Conservation (phyloP, 2,329 filamentous ascomycete genomes). For the Microdochium bolleyi region DNA sequence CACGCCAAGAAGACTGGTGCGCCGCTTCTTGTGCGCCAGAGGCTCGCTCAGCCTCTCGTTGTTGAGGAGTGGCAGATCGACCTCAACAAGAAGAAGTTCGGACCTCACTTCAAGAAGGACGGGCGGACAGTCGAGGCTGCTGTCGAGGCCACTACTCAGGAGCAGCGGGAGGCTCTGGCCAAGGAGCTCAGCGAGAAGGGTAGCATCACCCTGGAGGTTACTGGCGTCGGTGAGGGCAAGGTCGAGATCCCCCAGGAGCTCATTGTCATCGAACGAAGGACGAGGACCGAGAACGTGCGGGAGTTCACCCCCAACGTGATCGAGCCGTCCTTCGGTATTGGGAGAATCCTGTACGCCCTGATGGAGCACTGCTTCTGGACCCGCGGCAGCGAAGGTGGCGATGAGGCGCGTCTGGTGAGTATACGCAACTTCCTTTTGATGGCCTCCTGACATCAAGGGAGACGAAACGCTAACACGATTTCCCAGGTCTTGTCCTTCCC, state of each 20-base stretch:
- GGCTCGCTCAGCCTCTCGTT: conserved; percentile 65
- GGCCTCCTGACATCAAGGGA: not conserved
- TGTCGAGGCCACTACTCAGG: conserved; percentile 68
- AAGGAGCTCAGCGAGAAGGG: conserved; percentile 65
- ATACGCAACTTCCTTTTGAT: conserved; percentile 1
- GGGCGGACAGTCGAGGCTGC: conserved; percentile 78
- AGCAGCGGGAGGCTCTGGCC: conserved; percentile 71
- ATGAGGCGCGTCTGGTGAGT: conserved; percentile 82
- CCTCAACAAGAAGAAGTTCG: conserved; percentile 91
- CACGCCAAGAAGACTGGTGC: conserved; percentile 90
- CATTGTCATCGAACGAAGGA: conserved; percentile 76
- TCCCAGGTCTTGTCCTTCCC: conserved; percentile 63
- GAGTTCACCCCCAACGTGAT: conserved; percentile 96
- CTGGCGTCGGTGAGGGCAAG: conserved; percentile 58
- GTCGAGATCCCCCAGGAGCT: conserved; percentile 75
- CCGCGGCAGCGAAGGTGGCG: conserved; percentile 58
- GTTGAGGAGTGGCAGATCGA: conserved; percentile 85
- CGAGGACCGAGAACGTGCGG: conserved; percentile 71
- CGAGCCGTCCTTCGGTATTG: conserved; percentile 96
- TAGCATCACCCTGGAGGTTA: conserved; percentile 70
- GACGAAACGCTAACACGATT: conserved; percentile 6
- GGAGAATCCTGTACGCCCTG: conserved; percentile 84
- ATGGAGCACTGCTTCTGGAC: conserved; percentile 97
- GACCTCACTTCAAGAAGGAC: conserved; percentile 91
- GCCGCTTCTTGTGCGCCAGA: conserved; percentile 77